Conservation (phyloP, 2,329 filamentous ascomycete genomes). For the Cladosporium sp. region DNA sequence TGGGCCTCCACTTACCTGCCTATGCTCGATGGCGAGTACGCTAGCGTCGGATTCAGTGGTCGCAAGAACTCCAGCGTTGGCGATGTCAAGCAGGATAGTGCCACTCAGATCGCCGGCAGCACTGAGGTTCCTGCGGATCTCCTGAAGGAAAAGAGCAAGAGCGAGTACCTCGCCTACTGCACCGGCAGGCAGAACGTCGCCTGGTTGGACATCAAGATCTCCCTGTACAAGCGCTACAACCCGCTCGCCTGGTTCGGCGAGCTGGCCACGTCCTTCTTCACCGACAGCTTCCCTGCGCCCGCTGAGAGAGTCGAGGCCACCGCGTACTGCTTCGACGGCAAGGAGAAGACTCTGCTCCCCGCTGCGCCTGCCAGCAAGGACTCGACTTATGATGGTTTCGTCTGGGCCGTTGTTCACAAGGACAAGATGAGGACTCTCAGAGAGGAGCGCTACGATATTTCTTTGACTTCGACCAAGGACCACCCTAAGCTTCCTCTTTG, state of each 20-base stretch:
- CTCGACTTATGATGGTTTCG: conserved; percentile 78
- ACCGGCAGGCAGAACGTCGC: conserved; percentile 90
- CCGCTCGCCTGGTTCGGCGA: conserved; percentile 66
- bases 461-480: conserved; percentile 89
- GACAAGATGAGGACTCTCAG: conserved; percentile 83
- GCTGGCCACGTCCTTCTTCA: conserved; percentile 65
- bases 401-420: conserved; percentile 95
- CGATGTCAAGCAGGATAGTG: conserved; percentile 31
- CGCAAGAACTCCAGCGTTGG: conserved; percentile 35
- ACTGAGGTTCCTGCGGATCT: conserved; percentile 52
- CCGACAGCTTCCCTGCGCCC: conserved; percentile 68
- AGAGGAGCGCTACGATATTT: conserved; percentile 90
- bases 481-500: conserved; percentile 82
- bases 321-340: conserved; percentile 86
- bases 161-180: conserved; percentile 82
- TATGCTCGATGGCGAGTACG: conserved; percentile 73
- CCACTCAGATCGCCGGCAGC: conserved; percentile 29
- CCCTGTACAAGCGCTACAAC: conserved; percentile 81
- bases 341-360: conserved; percentile 72
- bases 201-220: conserved; percentile 80
- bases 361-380: conserved; percentile 51
- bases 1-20: conserved; percentile 76
- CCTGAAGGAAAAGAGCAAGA: conserved; percentile 80
- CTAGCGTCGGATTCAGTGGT: conserved; percentile 73
- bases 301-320: conserved; percentile 70